Evolutionary conservation across 148 eudicot species (phyloP).

Genomic region (Mesembryanthemum crystallinum): DNA sequence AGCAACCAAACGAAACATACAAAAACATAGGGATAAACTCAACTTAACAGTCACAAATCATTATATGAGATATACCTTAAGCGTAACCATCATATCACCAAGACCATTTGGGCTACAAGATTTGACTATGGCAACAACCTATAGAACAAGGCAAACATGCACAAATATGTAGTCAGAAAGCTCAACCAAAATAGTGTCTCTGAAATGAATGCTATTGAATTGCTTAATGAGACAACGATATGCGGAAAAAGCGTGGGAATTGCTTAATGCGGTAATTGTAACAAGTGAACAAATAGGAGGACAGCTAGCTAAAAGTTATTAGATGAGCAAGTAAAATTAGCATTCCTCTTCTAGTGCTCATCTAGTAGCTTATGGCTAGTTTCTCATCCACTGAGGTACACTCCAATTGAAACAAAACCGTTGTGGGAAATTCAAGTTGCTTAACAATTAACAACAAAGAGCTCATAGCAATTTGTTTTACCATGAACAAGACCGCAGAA

Average conservation of each 20-base stretch:
- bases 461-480: neutral
- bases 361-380: neutral
- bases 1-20: neutral
- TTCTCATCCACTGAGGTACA: neutral
- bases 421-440: neutral
- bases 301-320: neutral
- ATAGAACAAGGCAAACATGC: conserved; percentile 11
- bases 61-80: conserved; percentile 50
- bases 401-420: neutral
- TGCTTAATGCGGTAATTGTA: neutral
- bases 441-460: neutral
- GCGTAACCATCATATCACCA: conserved; percentile 67
- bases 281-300: neutral
- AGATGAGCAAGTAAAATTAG: neutral
- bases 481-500: neutral
- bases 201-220: neutral
- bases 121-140: conserved; percentile 87
- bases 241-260: neutral
- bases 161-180: neutral
- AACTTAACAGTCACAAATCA: neutral
- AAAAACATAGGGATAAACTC: neutral
- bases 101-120: conserved; percentile 72
- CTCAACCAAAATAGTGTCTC: neutral
- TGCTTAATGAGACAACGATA: neutral
- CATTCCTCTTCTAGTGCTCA: neutral